A percentile compares a stretch with the other conserved stretches of the same genome.
These are phyloP conservation scores for Phytopythium montanum DNA, from an alignment of 352 stramenopile genomes.

Conservation along the genomic window DNA sequence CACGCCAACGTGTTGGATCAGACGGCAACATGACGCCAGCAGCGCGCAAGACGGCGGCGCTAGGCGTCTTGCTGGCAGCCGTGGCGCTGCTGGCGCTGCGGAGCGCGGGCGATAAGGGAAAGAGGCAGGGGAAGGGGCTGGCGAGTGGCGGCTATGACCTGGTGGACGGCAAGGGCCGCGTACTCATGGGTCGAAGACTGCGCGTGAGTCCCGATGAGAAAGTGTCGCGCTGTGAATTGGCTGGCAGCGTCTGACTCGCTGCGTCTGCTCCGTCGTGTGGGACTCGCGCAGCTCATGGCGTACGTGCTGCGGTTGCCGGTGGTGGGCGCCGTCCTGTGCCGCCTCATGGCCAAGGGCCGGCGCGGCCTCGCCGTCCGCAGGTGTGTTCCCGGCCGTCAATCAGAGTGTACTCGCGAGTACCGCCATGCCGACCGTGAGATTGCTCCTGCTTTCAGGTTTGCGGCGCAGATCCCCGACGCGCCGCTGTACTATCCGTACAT, in stretches of 20 bases:
- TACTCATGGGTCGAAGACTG: constrained; percentile 5
- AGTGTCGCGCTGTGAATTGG: background rate
- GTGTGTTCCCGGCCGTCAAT: constrained; percentile 8
- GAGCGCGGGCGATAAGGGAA: background rate
- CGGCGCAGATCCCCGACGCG: constrained; percentile 54
- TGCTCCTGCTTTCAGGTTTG: constrained; percentile 24
- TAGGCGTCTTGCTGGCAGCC: constrained; percentile 5
- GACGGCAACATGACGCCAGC: background rate
- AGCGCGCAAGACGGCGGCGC: background rate
- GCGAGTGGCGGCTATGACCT: background rate
- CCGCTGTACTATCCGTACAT: constrained; percentile 84
- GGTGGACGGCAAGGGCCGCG: constrained; percentile 3
- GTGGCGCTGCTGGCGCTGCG: constrained; percentile 2
- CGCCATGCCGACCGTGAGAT: background rate
- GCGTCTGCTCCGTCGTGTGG: background rate
- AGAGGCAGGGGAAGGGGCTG: no score
- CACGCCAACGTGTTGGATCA: background rate
- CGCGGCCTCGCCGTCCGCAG: constrained; percentile 54
- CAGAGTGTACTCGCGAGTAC: background rate
- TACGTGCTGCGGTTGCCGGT: constrained; percentile 44
- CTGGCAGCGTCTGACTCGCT: background rate
- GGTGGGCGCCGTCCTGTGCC: constrained; percentile 42
- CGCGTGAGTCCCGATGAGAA: background rate
- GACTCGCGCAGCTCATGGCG: constrained; percentile 22
- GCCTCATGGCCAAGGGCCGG: constrained; percentile 52